These are phyloP conservation scores for Cenococcum geophilum DNA, from an alignment of 495 filamentous ascomycete species.

Conservation along the genomic window DNA sequence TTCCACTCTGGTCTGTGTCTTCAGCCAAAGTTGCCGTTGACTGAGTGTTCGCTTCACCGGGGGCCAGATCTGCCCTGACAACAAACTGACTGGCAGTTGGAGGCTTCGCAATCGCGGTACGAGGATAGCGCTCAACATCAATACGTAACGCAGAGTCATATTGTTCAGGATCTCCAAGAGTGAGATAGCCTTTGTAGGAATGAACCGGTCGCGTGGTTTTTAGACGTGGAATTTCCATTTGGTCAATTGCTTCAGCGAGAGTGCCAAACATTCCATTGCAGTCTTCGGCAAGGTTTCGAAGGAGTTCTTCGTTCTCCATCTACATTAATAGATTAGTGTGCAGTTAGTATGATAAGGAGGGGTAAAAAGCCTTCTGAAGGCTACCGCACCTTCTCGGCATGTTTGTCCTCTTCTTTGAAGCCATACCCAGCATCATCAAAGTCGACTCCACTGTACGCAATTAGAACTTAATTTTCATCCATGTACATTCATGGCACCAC, in stretches of 20 bases:
- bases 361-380: neutral
- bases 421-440: slow-evolving; percentile 91
- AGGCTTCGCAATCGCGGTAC: slow-evolving; percentile 67
- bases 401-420: slow-evolving; percentile 89
- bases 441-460: slow-evolving; percentile 67
- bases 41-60: slow-evolving; percentile 43
- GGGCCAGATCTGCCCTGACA: slow-evolving; percentile 43
- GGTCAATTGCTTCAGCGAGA: slow-evolving; percentile 73
- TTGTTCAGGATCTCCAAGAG: slow-evolving; percentile 66
- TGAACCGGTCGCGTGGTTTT: slow-evolving; percentile 66
- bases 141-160: slow-evolving; percentile 77
- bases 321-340: slow-evolving; percentile 26
- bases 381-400: slow-evolving; percentile 46
- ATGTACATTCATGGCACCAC: too few species aligned
- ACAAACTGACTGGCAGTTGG: slow-evolving; percentile 72
- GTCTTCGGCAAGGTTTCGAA: slow-evolving; percentile 57
- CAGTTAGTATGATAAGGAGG: neutral
- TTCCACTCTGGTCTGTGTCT: slow-evolving; percentile 43
- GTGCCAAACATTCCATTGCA: slow-evolving; percentile 72
- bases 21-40: slow-evolving; percentile 47
- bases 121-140: slow-evolving; percentile 82
- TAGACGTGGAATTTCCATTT: slow-evolving; percentile 66
- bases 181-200: slow-evolving; percentile 72
- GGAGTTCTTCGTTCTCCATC: slow-evolving; percentile 59
- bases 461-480: slow-evolving; percentile 22